Evolutionary conservation across 208 protist genomes (phyloP).

Genomic region (Acanthamoeba lugdunensis): DNA sequence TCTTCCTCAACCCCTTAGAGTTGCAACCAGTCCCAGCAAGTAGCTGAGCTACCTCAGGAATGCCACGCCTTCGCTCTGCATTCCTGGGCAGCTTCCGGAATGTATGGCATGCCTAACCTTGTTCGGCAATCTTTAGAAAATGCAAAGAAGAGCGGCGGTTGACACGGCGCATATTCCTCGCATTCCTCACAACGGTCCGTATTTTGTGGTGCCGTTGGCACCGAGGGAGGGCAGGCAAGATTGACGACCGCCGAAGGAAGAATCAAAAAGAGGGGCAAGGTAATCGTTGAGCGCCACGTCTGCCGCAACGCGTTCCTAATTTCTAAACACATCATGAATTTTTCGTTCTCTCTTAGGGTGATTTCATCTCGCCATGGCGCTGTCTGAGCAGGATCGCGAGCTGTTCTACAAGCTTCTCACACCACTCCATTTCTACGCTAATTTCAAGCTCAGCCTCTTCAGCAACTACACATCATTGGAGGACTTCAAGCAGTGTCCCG

Average conservation of each 20-base stretch:
- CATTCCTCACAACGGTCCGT: background rate
- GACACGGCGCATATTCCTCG: background rate
- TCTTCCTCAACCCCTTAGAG: too few relatives aligned
- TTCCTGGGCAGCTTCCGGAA: background rate
- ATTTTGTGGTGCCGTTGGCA: background rate
- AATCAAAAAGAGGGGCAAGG: background rate
- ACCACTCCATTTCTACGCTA: constrained; percentile 36
- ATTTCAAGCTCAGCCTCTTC: constrained; percentile 16
- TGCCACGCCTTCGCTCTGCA: background rate
- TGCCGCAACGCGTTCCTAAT: background rate
- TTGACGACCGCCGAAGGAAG: background rate
- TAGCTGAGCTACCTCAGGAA: background rate
- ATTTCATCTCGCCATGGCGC: background rate
- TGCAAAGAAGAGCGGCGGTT: background rate
- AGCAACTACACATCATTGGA: background rate
- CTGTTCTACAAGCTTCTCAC: constrained; percentile 60
- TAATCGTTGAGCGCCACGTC: too few relatives aligned
- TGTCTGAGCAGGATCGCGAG: constrained; percentile 34
- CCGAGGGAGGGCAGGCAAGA: background rate
- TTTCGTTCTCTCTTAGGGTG: background rate
- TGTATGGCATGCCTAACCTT: background rate
- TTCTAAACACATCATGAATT: background rate
- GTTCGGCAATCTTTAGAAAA: background rate
- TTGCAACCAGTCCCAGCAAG: too few relatives aligned
- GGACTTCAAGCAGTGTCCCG: constrained; percentile 15